phyloP scores from a whole-genome alignment of 2,329 filamentous ascomycete species.

The Exserohilum rostratum region DNA sequence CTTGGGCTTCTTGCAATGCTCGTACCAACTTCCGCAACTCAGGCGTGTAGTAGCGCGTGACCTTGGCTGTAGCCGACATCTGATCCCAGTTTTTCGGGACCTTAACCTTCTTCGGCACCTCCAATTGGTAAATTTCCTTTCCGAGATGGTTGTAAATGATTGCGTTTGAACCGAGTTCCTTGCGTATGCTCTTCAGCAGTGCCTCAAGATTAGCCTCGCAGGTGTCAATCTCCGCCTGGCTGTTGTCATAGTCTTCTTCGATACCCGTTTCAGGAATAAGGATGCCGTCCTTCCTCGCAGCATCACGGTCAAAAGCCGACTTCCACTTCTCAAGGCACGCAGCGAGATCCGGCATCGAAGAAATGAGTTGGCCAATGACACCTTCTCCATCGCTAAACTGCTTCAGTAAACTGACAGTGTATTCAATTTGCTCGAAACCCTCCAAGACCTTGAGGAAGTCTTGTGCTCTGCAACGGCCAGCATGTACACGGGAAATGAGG shows the following conservation, averaged over 20 bases:
- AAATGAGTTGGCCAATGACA: slow-evolving; percentile 81
- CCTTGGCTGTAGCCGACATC: slow-evolving; percentile 89
- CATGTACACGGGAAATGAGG: slow-evolving; percentile 92
- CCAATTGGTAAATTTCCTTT: slow-evolving; percentile 96
- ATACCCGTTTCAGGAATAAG: slow-evolving; percentile 86
- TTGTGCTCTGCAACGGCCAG: slow-evolving; percentile 83
- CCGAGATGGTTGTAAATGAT: slow-evolving; percentile 72
- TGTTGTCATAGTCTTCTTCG: slow-evolving; percentile 89
- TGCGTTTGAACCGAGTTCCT: slow-evolving; percentile 73
- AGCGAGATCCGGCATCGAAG: slow-evolving; percentile 82
- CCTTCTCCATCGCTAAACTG: slow-evolving; percentile 78
- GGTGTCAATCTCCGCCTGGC: slow-evolving; percentile 74
- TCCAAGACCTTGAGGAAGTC: slow-evolving; percentile 94
- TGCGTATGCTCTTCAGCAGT: slow-evolving; percentile 73
- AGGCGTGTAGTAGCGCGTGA: slow-evolving; percentile 92
- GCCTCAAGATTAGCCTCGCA: slow-evolving; percentile 75
- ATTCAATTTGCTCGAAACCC: slow-evolving; percentile 97
- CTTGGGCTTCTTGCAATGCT: slow-evolving; percentile 89
- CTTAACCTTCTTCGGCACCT: slow-evolving; percentile 84
- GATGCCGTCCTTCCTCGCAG: slow-evolving; percentile 78
- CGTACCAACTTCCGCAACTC: slow-evolving; percentile 83
- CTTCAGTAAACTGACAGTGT: slow-evolving; percentile 81
- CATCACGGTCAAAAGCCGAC: slow-evolving; percentile 83
- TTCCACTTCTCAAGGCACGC: slow-evolving; percentile 83
- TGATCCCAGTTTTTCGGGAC: slow-evolving; percentile 90